phyloP scores from a whole-genome alignment of 106 monocot genomes.

The Chionographis japonica region DNA sequence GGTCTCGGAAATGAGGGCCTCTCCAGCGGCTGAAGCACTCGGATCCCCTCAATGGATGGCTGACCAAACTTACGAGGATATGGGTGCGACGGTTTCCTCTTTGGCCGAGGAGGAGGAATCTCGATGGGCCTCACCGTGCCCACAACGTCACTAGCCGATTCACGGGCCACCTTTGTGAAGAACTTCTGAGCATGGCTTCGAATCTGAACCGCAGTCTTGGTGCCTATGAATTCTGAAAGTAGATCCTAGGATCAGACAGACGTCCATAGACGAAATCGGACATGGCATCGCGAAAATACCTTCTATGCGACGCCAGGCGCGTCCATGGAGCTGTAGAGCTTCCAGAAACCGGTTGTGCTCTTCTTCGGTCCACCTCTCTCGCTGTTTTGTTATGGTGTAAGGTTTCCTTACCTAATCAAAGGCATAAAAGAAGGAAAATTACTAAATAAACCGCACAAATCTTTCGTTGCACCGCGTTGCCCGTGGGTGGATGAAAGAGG shows the following conservation, averaged over 20 bases:
- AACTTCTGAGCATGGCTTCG: slow-evolving; percentile 88
- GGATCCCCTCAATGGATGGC: slow-evolving; percentile 15
- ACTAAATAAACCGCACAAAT: neutral
- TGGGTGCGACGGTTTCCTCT: slow-evolving; percentile 71
- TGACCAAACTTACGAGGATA: slow-evolving; percentile 75
- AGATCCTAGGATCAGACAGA: neutral
- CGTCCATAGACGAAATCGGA: no score
- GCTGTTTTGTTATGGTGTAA: slow-evolving; percentile 56
- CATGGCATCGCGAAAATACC: slow-evolving; percentile 14
- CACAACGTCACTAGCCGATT: slow-evolving; percentile 21
- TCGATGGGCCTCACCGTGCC: slow-evolving; percentile 32
- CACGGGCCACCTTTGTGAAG: slow-evolving; percentile 68
- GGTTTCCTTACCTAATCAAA: slow-evolving; percentile 47
- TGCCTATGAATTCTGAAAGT: slow-evolving; percentile 57
- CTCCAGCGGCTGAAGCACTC: slow-evolving; percentile 15
- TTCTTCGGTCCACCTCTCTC: slow-evolving; percentile 69
- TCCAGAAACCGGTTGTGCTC: slow-evolving; percentile 69
- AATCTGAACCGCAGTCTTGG: slow-evolving; percentile 76
- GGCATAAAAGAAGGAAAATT: neutral
- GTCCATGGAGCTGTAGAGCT: slow-evolving; percentile 53
- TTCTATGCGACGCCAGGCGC: slow-evolving; percentile 74
- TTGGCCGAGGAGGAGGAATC: slow-evolving; percentile 92
- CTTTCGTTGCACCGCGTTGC: neutral
- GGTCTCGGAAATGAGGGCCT: slow-evolving; percentile 13
- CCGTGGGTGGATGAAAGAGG: neutral